phyloP scores from a whole-genome alignment of 2,329 filamentous ascomycete genomes.

The Penicillium sp. region DNA sequence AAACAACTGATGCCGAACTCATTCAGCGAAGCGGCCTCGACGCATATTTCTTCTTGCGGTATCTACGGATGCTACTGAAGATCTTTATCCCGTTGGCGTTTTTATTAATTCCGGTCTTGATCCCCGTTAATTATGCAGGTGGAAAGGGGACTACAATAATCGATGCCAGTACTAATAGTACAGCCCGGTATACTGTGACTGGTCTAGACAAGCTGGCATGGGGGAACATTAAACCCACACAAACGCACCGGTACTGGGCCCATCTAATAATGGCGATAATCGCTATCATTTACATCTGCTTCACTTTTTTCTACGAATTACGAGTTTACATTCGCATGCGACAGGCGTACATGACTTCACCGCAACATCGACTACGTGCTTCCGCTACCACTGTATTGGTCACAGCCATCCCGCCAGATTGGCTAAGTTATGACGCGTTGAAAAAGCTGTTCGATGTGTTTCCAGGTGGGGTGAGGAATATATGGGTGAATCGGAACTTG shows the following conservation, averaged over 20 bases:
- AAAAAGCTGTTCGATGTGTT: conserved; percentile 91
- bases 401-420: conserved; percentile 85
- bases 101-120: conserved; percentile 79
- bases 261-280: conserved; percentile 79
- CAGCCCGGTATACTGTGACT: conserved; percentile 52
- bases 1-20: conserved; percentile 75
- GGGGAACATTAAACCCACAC: conserved; percentile 74
- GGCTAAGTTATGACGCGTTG: conserved; percentile 82
- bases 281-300: conserved; percentile 82
- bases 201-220: conserved; percentile 84
- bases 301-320: conserved; percentile 83
- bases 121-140: conserved; percentile 80
- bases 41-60: conserved; percentile 95
- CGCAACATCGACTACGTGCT: conserved; percentile 90
- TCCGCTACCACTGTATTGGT: conserved; percentile 96
- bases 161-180: conserved; percentile 39
- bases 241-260: conserved; percentile 76
- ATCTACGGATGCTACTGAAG: conserved; percentile 80
- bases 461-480: conserved; percentile 89
- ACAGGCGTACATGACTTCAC: conserved; percentile 91
- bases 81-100: conserved; percentile 85
- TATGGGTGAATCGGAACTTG: conserved; percentile 94
- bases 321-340: conserved; percentile 88
- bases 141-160: conserved; percentile 65
- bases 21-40: conserved; percentile 96